These are phyloP conservation scores for Syzygium oleosum DNA, from an alignment of 345 rosid genomes.

Conservation along the genomic window DNA sequence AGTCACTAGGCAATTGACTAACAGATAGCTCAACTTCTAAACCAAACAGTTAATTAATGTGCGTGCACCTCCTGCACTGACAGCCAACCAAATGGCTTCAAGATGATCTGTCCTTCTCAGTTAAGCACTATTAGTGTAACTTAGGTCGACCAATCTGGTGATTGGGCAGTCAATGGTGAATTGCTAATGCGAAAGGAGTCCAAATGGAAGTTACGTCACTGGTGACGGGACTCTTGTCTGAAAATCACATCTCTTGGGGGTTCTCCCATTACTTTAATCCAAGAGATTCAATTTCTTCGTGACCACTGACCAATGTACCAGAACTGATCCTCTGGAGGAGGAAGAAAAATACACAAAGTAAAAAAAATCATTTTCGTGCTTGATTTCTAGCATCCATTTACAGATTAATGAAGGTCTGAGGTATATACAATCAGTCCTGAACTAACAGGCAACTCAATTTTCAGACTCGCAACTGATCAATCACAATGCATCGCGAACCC, in stretches of 20 bases:
- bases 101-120: not conserved
- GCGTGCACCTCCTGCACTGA: not conserved
- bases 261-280: not conserved
- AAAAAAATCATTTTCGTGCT: too few relatives aligned
- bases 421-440: too few relatives aligned
- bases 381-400: too few relatives aligned
- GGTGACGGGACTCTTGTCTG: not conserved
- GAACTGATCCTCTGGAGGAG: fast-evolving
- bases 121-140: not conserved
- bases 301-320: not conserved
- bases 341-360: not conserved
- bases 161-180: not conserved
- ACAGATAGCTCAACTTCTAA: not conserved
- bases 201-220: not conserved
- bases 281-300: not conserved
- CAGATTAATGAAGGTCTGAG: too few relatives aligned
- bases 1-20: not conserved
- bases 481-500: too few relatives aligned
- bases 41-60: not conserved
- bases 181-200: not conserved
- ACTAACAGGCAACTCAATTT: too few relatives aligned
- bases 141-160: not conserved
- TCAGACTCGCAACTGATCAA: too few relatives aligned
- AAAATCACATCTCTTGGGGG: not conserved
- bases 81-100: not conserved